Base-by-base conservation (phyloP, 2,329 filamentous ascomycete species). In the Thelonectria olida region DNA sequence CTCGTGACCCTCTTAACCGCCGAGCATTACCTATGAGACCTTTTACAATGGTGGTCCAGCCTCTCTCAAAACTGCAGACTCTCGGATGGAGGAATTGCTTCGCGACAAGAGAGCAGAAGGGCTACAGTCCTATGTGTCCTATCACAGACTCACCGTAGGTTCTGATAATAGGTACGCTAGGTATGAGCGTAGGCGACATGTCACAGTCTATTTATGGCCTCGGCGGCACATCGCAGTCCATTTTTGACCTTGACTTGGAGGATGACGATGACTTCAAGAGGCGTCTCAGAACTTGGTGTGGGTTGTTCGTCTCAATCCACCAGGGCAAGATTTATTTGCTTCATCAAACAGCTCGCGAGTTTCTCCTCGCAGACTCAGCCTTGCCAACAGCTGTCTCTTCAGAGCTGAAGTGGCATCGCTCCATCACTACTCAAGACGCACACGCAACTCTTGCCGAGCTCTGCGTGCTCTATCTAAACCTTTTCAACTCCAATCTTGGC, bases 331-430 rank as follows among this genome's bases (percentile, higher is more conserved):
- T 76, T 45, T 73, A 74, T 44, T 69, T 76, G 31, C 56, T 76
- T 12, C 72, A 76, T 56, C 72, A 76, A 65, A 75, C 73, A 2
- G 74, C 72, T 38, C 64, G 71, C 7, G 73, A 75, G 49, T 76
- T 75, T 62, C 72, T 76, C 38, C 58, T 73, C 1, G 56, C 62
- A 52, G 45, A 66, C 39, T 49, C 22, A 10, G 51, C 28, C 60
- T 52, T 23, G 6, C 25, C 17, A 5, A 4, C 4, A 7, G 15
- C 9, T 4, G 7, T 13, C 39, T 22, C 58, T 47, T n/a, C 64
- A 42, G 22, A 5, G 20, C 48, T 41, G 22, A 12, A 20, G 41
- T 72, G 71, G 69, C 51, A 68, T 23, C 55, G 61, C 25, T 68
- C 66, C 6, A 67, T 73, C 44, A 61, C 57, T 22, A 57, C 34